A percentile compares a stretch with the other conserved stretches of the same genome.
Evolutionary conservation across 768 basidiomycete genomes (phyloP).

Genomic region (Basidioascus undulatus): DNA sequence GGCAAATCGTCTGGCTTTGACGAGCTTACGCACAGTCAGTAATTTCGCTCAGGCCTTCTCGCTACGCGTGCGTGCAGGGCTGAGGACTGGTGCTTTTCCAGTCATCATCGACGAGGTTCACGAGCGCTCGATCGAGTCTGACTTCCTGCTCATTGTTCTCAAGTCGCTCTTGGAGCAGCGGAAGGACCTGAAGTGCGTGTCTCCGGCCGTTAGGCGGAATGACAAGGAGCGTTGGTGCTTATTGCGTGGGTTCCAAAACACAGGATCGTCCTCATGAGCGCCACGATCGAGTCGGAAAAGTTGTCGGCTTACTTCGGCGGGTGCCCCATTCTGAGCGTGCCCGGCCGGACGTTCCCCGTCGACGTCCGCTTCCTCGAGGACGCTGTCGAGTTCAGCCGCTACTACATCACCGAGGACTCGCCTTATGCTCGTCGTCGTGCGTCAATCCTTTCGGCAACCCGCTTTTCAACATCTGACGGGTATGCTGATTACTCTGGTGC

Average conservation of each 20-base stretch:
- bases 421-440: no score
- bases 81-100: background rate
- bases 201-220: no score
- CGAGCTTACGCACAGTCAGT: constrained; percentile 74
- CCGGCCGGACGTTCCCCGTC: constrained; percentile 87
- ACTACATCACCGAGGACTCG: constrained; percentile 22
- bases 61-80: background rate
- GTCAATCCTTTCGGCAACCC: no score
- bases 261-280: constrained; percentile 88
- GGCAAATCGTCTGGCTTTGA: constrained; percentile 65
- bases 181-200: constrained; percentile 52
- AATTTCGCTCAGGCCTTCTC: background rate
- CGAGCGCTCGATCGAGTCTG: constrained; percentile 88
- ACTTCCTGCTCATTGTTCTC: constrained; percentile 83
- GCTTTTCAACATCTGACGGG: no score
- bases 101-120: constrained; percentile 95
- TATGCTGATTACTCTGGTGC: no score
- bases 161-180: constrained; percentile 54
- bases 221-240: background rate
- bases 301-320: constrained; percentile 71
- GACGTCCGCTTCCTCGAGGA: constrained; percentile 69
- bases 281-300: constrained; percentile 68
- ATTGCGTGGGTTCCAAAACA: background rate
- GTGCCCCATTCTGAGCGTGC: constrained; percentile 52
- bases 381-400: constrained; percentile 44